phyloP scores from a whole-genome alignment of 306 rosid genomes.

The Cicer chorassanicum region DNA sequence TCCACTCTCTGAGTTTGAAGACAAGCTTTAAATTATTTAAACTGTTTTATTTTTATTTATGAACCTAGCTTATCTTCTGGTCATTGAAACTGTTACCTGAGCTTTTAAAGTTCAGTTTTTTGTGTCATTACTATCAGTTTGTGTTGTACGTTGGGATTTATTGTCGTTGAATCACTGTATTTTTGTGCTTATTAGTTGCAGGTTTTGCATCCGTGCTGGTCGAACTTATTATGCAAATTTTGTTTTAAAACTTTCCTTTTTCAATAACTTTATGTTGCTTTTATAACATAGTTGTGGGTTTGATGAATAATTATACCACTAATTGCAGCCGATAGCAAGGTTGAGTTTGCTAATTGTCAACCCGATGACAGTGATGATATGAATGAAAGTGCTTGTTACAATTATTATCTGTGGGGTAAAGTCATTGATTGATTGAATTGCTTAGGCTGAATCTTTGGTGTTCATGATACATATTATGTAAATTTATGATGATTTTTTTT shows the following conservation, averaged over 20 bases:
- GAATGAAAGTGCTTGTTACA: no score
- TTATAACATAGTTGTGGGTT: background rate
- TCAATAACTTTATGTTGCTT: background rate
- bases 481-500: no score
- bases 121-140: constrained; percentile 7
- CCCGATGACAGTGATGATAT: background rate
- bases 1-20: constrained; percentile 81
- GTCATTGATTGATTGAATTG: no score
- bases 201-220: constrained; percentile 21
- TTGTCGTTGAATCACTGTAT: constrained; percentile 14
- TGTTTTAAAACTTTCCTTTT: background rate
- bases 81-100: background rate
- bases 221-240: constrained; percentile 1
- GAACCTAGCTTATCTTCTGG: background rate
- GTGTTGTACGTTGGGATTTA: background rate
- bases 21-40: constrained; percentile 58
- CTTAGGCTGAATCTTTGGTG: no score
- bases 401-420: no score
- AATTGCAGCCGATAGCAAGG: background rate
- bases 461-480: no score
- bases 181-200: background rate
- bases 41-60: background rate
- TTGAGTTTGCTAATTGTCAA: background rate
- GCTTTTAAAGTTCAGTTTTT: background rate
- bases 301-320: background rate